phyloP scores from a whole-genome alignment of 2,329 filamentous ascomycete species.

The Xylariales sp. region DNA sequence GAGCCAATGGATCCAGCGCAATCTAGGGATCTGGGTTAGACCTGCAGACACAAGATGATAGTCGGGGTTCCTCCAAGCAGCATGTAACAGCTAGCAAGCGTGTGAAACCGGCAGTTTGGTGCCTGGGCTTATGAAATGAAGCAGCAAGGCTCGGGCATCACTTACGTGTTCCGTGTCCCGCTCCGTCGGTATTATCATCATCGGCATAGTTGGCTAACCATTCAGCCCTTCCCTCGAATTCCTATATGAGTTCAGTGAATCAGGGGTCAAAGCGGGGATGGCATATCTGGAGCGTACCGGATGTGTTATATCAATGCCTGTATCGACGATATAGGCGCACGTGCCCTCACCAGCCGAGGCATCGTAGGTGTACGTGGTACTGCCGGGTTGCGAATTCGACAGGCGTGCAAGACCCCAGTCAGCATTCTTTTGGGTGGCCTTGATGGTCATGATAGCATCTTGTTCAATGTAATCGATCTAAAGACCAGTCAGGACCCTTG shows the following conservation, averaged over 20 bases:
- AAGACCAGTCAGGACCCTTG: constrained; percentile 6
- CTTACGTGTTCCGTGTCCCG: constrained; percentile 40
- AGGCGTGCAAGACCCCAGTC: constrained; percentile 42
- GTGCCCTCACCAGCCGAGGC: constrained; percentile 33
- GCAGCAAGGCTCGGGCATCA: not conserved
- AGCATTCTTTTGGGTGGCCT: constrained; percentile 29
- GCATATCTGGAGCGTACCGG: constrained; percentile 16
- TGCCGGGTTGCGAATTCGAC: constrained; percentile 33
- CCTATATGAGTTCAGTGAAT: constrained; percentile 17
- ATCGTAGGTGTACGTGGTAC: constrained; percentile 37
- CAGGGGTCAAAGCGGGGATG: constrained; percentile 7
- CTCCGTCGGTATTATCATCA: constrained; percentile 28
- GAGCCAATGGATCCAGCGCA: constrained; percentile 41
- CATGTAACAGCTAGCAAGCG: too few species aligned
- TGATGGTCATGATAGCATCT: constrained; percentile 27
- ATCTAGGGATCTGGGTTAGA: constrained; percentile 16
- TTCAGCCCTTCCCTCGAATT: constrained; percentile 39
- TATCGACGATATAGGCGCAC: constrained; percentile 52
- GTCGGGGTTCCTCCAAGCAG: too few species aligned
- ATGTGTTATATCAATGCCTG: constrained; percentile 45
- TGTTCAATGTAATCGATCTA: constrained; percentile 32
- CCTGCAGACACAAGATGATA: too few species aligned
- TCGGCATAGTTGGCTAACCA: constrained; percentile 27
- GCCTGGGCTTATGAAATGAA: too few species aligned
- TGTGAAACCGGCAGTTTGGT: too few species aligned